These are phyloP conservation scores for Coix lacrymajobi DNA, from an alignment of 176 grass and related monocot genomes.

Conservation along the genomic window DNA sequence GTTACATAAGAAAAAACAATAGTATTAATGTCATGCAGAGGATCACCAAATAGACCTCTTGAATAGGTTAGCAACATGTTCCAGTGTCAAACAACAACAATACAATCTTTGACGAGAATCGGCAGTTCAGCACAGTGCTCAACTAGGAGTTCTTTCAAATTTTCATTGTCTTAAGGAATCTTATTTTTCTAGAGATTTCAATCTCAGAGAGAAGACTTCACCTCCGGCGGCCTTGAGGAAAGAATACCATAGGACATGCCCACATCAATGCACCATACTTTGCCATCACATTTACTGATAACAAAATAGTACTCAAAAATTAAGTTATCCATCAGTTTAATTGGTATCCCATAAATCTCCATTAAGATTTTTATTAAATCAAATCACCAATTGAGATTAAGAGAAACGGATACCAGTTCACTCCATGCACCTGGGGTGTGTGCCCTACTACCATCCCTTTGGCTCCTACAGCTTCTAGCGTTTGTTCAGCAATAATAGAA, in stretches of 20 bases:
- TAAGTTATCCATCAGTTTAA: background rate
- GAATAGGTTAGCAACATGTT: background rate
- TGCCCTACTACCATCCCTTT: constrained; percentile 96
- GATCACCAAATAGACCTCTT: background rate
- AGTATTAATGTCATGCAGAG: background rate
- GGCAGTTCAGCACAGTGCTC: background rate
- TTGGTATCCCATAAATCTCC: background rate
- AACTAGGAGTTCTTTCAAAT: background rate
- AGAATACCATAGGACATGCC: constrained; percentile 95
- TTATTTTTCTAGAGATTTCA: background rate
- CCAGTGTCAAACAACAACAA: background rate
- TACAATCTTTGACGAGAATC: background rate
- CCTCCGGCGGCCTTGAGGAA: constrained; percentile 80
- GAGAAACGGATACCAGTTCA: constrained; percentile 56
- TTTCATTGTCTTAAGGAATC: background rate
- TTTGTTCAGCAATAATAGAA: constrained; percentile 64
- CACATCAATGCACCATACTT: constrained; percentile 93
- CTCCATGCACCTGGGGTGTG: constrained; percentile 75
- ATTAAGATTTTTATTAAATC: background rate
- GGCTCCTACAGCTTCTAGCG: constrained; percentile 60
- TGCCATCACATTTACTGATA: constrained; percentile 74
- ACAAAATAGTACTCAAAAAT: background rate
- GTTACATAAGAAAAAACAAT: background rate
- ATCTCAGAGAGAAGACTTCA: constrained; percentile 16
- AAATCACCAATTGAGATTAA: background rate